Evolutionary conservation across 2,329 filamentous ascomycete genomes (phyloP).

Genomic region (Trichoderma guizhouense): DNA sequence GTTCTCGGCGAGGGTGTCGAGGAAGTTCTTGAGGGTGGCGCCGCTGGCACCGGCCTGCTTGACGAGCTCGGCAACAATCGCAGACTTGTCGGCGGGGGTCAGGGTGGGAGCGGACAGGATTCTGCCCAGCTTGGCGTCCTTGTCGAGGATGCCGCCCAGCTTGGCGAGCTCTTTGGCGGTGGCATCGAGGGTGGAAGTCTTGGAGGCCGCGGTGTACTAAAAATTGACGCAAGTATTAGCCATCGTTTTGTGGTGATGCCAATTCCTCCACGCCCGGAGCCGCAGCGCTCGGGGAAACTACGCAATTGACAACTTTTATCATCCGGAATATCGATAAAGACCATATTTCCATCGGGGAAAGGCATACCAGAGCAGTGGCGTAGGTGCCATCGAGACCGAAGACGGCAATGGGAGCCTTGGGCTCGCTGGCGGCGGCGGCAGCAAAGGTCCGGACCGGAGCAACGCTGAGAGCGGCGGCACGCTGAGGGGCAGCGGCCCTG

Average conservation of each 20-base stretch:
- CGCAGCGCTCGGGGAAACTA: background rate
- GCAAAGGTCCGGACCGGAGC: constrained; percentile 73
- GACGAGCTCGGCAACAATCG: constrained; percentile 82
- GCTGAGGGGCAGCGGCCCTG: constrained; percentile 59
- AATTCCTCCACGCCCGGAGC: background rate
- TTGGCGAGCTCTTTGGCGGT: constrained; percentile 75
- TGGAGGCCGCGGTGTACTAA: constrained; percentile 94
- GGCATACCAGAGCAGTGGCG: constrained; percentile 91
- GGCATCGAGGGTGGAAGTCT: constrained; percentile 79
- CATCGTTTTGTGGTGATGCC: constrained; percentile 4
- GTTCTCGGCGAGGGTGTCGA: constrained; percentile 87
- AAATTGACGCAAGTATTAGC: constrained; percentile 37
- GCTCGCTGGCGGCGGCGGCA: constrained; percentile 63
- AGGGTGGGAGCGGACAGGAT: constrained; percentile 83
- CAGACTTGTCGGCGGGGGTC: constrained; percentile 71
- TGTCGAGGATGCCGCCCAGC: constrained; percentile 70
- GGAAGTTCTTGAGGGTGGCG: constrained; percentile 90
- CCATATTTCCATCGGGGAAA: background rate
- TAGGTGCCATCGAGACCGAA: constrained; percentile 98
- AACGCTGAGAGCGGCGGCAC: constrained; percentile 41
- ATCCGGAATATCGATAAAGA: background rate
- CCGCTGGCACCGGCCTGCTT: constrained; percentile 75
- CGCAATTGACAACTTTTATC: background rate
- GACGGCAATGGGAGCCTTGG: constrained; percentile 83
- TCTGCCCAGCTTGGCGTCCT: constrained; percentile 73